A percentile compares a stretch with the other conserved stretches of the same genome.
Evolutionary conservation across 2,329 filamentous ascomycete species (phyloP).

Genomic region (Ustilaginoidea virens): DNA sequence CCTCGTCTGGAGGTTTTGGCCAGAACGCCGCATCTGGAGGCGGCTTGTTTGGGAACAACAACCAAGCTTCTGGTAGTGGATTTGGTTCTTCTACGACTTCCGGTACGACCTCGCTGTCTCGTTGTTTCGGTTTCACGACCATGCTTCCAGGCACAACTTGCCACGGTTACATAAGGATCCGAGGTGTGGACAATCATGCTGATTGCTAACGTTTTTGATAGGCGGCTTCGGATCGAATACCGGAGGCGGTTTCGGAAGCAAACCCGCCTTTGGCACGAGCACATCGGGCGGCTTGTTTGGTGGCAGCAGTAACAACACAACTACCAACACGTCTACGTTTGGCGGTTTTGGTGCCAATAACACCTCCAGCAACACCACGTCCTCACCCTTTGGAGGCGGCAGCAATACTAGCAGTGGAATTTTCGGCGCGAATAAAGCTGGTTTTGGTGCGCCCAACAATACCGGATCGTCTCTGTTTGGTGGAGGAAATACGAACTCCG

Average conservation of each 20-base stretch:
- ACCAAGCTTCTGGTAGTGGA: slow-evolving; percentile 14
- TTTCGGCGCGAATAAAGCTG: slow-evolving; percentile 38
- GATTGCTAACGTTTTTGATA: slow-evolving; percentile 6
- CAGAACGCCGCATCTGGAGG: slow-evolving; percentile 18
- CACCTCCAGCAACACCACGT: slow-evolving; percentile 14
- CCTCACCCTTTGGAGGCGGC: slow-evolving; percentile 24
- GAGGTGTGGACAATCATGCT: background rate
- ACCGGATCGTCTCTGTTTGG: slow-evolving; percentile 33
- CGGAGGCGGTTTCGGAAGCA: slow-evolving; percentile 22
- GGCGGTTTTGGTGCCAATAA: slow-evolving; percentile 25
- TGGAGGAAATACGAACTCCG: slow-evolving; percentile 16
- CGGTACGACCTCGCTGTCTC: slow-evolving; percentile 14
- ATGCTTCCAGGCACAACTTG: background rate
- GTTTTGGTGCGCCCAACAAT: slow-evolving; percentile 29
- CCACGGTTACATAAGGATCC: background rate
- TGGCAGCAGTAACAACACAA: slow-evolving; percentile 21
- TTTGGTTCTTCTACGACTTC: slow-evolving; percentile 19
- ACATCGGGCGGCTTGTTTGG: slow-evolving; percentile 32
- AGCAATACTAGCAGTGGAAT: slow-evolving; percentile 27
- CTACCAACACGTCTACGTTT: slow-evolving; percentile 17
- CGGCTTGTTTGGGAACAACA: slow-evolving; percentile 28
- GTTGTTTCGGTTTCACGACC: background rate
- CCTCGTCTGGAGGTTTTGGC: slow-evolving; percentile 27
- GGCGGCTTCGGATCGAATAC: slow-evolving; percentile 23
- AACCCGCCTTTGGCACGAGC: slow-evolving; percentile 36